Conservation (phyloP, 2,329 filamentous ascomycete species). For the Cercospora nicotianae region DNA sequence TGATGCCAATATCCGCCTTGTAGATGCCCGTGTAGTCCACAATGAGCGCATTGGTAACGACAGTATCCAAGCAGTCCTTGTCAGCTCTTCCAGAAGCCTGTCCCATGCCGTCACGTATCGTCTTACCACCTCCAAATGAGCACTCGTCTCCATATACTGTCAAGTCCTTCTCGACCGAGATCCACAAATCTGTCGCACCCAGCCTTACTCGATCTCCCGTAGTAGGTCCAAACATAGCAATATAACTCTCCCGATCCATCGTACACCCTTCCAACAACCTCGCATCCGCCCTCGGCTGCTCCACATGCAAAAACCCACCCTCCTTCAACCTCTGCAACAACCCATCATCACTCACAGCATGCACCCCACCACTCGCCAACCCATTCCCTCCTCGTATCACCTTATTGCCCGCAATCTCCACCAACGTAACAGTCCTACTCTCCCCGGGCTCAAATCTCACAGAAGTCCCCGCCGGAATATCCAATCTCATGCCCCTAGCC, state of each 20-base stretch:
- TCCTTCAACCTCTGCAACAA: conserved; percentile 67
- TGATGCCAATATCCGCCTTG: conserved; percentile 95
- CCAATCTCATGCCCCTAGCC: conserved; percentile 81
- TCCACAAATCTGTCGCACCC: conserved; percentile 83
- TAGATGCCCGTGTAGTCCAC: conserved; percentile 91
- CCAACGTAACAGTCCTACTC: conserved; percentile 82
- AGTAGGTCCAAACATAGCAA: conserved; percentile 89
- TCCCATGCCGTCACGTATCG: conserved; percentile 90
- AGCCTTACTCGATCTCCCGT: conserved; percentile 81
- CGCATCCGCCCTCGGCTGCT: conserved; percentile 62
- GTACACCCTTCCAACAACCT: conserved; percentile 59
- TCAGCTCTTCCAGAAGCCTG: conserved; percentile 78
- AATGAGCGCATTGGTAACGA: conserved; percentile 85
- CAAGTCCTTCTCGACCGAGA: conserved; percentile 82
- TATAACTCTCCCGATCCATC: conserved; percentile 78
- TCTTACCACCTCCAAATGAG: conserved; percentile 93
- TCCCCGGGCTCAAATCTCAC: conserved; percentile 94
- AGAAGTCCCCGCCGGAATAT: conserved; percentile 88
- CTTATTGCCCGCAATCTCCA: conserved; percentile 80
- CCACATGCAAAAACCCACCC: conserved; percentile 75
- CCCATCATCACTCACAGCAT: conserved; percentile 62
- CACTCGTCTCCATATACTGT: conserved; percentile 90
- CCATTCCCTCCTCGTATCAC: conserved; percentile 82
- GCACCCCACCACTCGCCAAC: conserved; percentile 65
- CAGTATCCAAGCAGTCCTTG: conserved; percentile 73